These are phyloP conservation scores for Candida wancherniae DNA, from an alignment of 805 yeast species.

Conservation along the genomic window DNA sequence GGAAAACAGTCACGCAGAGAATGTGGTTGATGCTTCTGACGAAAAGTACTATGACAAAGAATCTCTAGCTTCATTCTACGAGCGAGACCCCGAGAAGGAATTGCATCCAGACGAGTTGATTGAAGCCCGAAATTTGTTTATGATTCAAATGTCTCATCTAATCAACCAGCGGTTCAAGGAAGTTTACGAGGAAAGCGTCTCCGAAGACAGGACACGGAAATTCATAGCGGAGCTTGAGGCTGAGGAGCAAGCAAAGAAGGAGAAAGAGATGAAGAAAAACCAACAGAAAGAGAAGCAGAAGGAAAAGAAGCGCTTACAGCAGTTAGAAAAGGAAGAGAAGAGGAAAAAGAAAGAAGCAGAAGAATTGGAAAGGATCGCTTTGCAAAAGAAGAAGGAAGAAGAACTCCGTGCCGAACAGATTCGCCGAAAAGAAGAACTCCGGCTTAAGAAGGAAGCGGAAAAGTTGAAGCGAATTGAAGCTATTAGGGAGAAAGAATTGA, in stretches of 20 bases:
- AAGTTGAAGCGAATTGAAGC: conserved; percentile 41
- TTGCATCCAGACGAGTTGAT: background rate
- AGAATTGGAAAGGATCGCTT: conserved; percentile 36
- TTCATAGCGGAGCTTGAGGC: conserved; percentile 66
- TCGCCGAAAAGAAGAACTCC: conserved; percentile 35
- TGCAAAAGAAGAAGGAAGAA: conserved; percentile 28
- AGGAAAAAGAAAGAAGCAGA: conserved; percentile 49
- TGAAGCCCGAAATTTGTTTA: conserved; percentile 49
- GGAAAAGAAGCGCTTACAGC: conserved; percentile 62
- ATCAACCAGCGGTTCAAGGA: conserved; percentile 68
- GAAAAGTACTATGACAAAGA: conserved; percentile 1
- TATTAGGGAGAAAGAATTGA: conserved; percentile 16
- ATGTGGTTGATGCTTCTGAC: background rate
- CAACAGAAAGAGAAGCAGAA: conserved; percentile 64
- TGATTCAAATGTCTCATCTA: conserved; percentile 72
- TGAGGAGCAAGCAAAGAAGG: conserved; percentile 60
- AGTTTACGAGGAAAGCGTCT: conserved; percentile 75
- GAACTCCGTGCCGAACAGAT: conserved; percentile 34
- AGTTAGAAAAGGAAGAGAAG: conserved; percentile 61
- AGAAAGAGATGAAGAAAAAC: conserved; percentile 60
- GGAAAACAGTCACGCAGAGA: too few relatives aligned
- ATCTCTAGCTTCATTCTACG: too few relatives aligned
- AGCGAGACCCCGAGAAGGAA: background rate
- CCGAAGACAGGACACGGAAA: conserved; percentile 64
- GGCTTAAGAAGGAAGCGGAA: conserved; percentile 43